These are phyloP conservation scores for Botrytis byssoidea DNA, from an alignment of 2,329 filamentous ascomycete genomes.

Conservation along the genomic window DNA sequence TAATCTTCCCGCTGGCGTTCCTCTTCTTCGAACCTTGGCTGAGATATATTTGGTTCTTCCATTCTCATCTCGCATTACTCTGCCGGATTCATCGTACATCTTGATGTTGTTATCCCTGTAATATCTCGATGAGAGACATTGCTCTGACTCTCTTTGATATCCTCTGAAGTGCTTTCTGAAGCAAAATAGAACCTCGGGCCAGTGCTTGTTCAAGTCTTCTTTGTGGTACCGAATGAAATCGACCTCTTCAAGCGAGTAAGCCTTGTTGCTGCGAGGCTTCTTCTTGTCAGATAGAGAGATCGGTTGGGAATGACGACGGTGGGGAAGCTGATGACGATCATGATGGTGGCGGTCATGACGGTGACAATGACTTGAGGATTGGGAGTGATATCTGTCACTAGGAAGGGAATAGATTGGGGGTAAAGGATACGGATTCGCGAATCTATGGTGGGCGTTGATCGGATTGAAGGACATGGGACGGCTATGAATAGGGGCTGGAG, in stretches of 20 bases:
- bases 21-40: conserved; percentile 24
- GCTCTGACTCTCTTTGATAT: conserved; percentile 9
- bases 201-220: conserved; percentile 20
- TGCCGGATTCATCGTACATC: conserved; percentile 13
- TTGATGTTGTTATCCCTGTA: conserved; percentile 23
- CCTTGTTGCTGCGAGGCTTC: conserved; percentile 23
- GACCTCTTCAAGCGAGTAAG: conserved; percentile 24
- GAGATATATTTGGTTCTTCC: conserved; percentile 19
- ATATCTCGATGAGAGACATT: conserved; percentile 23
- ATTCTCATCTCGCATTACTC: conserved; percentile 12
- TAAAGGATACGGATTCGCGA: background rate
- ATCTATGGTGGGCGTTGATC: background rate
- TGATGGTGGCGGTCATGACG: background rate
- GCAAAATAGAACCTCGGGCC: conserved; percentile 14
- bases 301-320: background rate
- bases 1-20: conserved; percentile 15
- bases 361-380: background rate
- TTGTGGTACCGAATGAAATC: conserved; percentile 26
- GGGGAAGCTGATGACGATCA: background rate
- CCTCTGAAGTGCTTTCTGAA: conserved; percentile 7
- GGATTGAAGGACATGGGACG: background rate
- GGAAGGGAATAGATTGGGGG: background rate
- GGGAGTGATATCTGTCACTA: background rate
- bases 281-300: background rate
- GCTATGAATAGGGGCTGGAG: background rate